Evolutionary conservation across 192 early-diverging fungal species (phyloP).

Genomic region (Rhizophagus sp.): DNA sequence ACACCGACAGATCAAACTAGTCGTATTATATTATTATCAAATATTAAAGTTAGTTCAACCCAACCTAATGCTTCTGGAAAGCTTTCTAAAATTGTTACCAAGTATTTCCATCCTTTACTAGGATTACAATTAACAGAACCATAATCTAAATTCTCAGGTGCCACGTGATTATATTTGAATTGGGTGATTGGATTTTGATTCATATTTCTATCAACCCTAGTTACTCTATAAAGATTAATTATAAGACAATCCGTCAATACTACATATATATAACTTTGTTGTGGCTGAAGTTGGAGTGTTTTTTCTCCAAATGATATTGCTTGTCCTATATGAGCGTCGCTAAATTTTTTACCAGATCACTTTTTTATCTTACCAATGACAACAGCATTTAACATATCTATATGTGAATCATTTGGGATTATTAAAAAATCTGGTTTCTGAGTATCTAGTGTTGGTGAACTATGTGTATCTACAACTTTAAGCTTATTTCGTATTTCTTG

Average conservation of each 20-base stretch:
- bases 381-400: no score
- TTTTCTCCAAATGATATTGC: constrained; percentile 23
- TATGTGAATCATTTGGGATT: no score
- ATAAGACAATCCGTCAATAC: not conserved
- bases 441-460: no score
- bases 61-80: not conserved
- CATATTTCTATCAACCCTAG: not conserved
- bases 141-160: not conserved
- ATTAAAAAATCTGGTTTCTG: no score
- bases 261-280: not conserved
- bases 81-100: constrained; percentile 23
- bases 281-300: constrained; percentile 11
- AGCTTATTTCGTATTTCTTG: no score
- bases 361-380: constrained; percentile 21
- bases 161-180: no score
- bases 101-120: constrained; percentile 10
- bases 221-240: not conserved
- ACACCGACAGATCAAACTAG: constrained; percentile 11
- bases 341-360: not conserved
- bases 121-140: no score
- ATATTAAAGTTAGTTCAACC: constrained; percentile 10
- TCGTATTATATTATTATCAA: not conserved
- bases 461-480: no score
- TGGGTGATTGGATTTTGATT: no score
- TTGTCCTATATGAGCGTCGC: constrained; percentile 11